Conservation (phyloP, 164 flowering plant genomes). For the Hamamelis virginiana region DNA sequence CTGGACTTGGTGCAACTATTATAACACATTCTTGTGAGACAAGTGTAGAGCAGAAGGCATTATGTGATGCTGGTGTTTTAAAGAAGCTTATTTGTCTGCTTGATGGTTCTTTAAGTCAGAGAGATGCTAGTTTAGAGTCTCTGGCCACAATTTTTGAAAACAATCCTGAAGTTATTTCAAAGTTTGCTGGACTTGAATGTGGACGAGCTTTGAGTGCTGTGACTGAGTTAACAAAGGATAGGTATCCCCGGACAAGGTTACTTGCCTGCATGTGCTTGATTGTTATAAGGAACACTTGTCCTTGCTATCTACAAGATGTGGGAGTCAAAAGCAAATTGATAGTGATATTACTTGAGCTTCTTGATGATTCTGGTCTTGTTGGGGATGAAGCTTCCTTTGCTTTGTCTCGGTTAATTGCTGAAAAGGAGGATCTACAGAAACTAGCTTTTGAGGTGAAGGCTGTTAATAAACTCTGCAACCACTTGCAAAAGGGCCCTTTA, state of each 20-base stretch:
- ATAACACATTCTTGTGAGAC: slow-evolving; percentile 83
- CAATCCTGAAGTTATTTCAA: slow-evolving; percentile 56
- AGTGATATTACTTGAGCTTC: slow-evolving; percentile 68
- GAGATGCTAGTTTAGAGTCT: slow-evolving; percentile 85
- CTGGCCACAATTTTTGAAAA: slow-evolving; percentile 59
- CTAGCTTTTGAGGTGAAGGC: slow-evolving; percentile 70
- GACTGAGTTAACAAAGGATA: slow-evolving; percentile 64
- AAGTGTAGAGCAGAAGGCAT: slow-evolving; percentile 60
- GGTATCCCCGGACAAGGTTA: slow-evolving; percentile 69
- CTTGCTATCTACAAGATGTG: slow-evolving; percentile 54
- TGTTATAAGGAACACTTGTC: slow-evolving; percentile 51
- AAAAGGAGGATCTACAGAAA: slow-evolving; percentile 72
- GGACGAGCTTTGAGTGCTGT: slow-evolving; percentile 60
- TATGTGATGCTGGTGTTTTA: slow-evolving; percentile 69
- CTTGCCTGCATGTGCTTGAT: slow-evolving; percentile 78
- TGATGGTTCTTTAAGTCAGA: slow-evolving; percentile 68
- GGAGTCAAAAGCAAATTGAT: slow-evolving; percentile 60
- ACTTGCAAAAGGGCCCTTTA: slow-evolving; percentile 37
- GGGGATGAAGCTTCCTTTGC: slow-evolving; percentile 94
- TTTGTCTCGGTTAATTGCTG: slow-evolving; percentile 56
- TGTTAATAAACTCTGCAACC: slow-evolving; percentile 57
- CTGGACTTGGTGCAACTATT: slow-evolving; percentile 85
- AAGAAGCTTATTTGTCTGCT: slow-evolving; percentile 63
- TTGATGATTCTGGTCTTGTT: slow-evolving; percentile 79
- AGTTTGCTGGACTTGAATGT: slow-evolving; percentile 47